A percentile compares a stretch with the other conserved stretches of the same genome.
These are phyloP conservation scores for Arthrobotrys entomopaga DNA, from an alignment of 2,329 filamentous ascomycete species.

Conservation along the genomic window DNA sequence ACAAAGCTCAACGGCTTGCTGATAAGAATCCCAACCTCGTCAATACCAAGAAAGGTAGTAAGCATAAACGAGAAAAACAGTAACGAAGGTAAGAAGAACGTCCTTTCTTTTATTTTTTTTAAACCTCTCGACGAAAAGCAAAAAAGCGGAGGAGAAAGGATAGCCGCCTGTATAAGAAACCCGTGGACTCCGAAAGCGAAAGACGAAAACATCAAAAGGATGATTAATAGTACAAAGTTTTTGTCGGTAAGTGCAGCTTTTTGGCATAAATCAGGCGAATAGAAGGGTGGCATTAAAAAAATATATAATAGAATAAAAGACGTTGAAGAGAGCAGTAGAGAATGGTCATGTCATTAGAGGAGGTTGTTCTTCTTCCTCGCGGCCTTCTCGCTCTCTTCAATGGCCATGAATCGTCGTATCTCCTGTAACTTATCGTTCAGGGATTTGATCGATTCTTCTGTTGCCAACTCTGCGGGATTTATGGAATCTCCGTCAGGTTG, in stretches of 20 bases:
- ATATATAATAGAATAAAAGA: not conserved
- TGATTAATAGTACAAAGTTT: constrained; percentile 40
- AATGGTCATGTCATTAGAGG: constrained; percentile 22
- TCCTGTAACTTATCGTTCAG: constrained; percentile 49
- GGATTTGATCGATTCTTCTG: constrained; percentile 51
- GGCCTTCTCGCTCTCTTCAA: constrained; percentile 52
- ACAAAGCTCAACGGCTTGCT: constrained; percentile 17
- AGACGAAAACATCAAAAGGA: constrained; percentile 15
- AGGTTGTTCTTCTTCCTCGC: constrained; percentile 53
- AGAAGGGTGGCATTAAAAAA: constrained; percentile 7
- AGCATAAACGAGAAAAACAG: constrained; percentile 1
- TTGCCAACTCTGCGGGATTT: constrained; percentile 41
- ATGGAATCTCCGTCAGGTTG: constrained; percentile 30
- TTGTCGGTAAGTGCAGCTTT: constrained; percentile 9
- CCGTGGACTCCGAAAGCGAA: constrained; percentile 40
- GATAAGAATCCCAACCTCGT: constrained; percentile 13
- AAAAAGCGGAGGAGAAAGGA: constrained; percentile 39
- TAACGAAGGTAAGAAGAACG: constrained; percentile 12
- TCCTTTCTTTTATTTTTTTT: constrained; percentile 18
- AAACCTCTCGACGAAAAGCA: constrained; percentile 4
- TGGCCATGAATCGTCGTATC: constrained; percentile 51
- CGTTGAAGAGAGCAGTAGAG: not conserved
- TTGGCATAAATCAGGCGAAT: not conserved
- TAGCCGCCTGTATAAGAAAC: constrained; percentile 48
- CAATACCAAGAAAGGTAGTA: not conserved